Evolutionary conservation across 306 rosid species (phyloP), one percentile per base, ranked within the genome.

Genomic region (Corylus heterophylla): DNA sequence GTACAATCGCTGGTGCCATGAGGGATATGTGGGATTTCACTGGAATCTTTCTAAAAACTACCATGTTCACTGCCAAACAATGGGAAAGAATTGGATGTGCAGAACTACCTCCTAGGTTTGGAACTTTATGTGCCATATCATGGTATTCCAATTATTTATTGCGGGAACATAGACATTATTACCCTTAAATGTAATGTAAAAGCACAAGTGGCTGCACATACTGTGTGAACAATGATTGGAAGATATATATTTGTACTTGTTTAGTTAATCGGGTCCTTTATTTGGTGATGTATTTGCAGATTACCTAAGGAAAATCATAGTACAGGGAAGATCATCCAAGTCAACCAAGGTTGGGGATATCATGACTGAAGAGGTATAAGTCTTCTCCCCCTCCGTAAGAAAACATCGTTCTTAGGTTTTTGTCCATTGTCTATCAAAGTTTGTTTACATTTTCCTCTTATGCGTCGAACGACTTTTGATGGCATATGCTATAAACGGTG

Each of bases 251-350:
- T 47, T 31, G 20, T 3, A 55, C 7, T 22, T 54, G 45, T 64
- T 66, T 31, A 44, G 18, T 29, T 18, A 52, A 48, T 54, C 9
- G 10, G 48, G 13, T 80, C 39, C 12, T 61, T 17, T 70, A 50
- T 63, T 22, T 63, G 50, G 55, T 63, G 74, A 35, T 39, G 1
- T 20, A 22, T 84, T 74, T 56, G 29, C 88, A 96, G 99, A 96
- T 91, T 96, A 96, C 84, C 92, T 96, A 72, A 79, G 99, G 85
- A 96, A 96, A 96, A 96, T 96, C 90, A 93, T 96, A 20, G 97
- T 96, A 78, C 99, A 96, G 86, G 99, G 99, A 74, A 91, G 98
- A 79, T 96, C 99, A 62, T 96, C 99, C 87, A 96, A 96, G 87
- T 89, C 97, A 67, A 96, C 99, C 29, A 96, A 93, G 88, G 99